These are phyloP conservation scores for Centella asiatica DNA, from an alignment of 129 eudicot species.

Conservation along the genomic window DNA sequence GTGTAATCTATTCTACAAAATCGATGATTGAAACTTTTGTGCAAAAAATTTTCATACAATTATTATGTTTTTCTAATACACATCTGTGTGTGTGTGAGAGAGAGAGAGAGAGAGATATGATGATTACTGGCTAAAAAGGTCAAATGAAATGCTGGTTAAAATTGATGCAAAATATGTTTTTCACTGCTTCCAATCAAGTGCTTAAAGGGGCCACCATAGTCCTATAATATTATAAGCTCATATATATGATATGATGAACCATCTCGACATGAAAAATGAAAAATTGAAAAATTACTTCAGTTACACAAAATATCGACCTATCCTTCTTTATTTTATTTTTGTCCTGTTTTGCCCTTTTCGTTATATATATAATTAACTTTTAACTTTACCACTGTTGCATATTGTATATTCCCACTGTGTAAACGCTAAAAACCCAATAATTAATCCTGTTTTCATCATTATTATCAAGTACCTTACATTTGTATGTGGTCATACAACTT, in stretches of 20 bases:
- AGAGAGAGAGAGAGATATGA: conserved; percentile 1
- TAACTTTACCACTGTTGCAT: too few species aligned
- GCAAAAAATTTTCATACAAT: too few species aligned
- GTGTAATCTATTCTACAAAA: too few species aligned
- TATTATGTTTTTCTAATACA: too few species aligned
- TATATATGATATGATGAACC: not conserved
- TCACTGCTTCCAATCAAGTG: conserved; percentile 26
- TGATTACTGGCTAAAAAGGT: not conserved
- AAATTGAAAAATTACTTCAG: not conserved
- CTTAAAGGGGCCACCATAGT: conserved; percentile 3
- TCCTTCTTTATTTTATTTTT: not conserved
- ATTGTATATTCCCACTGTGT: too few species aligned
- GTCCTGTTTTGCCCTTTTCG: not conserved
- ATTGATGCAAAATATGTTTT: conserved; percentile 11
- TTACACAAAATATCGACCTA: not conserved
- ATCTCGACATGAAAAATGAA: not conserved
- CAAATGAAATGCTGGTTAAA: not conserved
- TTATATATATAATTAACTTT: not conserved
- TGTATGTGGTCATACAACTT: too few species aligned
- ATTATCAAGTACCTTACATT: too few species aligned
- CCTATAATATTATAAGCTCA: not conserved
- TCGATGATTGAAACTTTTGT: too few species aligned
- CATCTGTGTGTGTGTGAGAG: not conserved
- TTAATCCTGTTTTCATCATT: too few species aligned
- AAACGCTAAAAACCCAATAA: too few species aligned